Base-by-base conservation (phyloP, 495 filamentous ascomycete species). In the Parathielavia appendiculata region DNA sequence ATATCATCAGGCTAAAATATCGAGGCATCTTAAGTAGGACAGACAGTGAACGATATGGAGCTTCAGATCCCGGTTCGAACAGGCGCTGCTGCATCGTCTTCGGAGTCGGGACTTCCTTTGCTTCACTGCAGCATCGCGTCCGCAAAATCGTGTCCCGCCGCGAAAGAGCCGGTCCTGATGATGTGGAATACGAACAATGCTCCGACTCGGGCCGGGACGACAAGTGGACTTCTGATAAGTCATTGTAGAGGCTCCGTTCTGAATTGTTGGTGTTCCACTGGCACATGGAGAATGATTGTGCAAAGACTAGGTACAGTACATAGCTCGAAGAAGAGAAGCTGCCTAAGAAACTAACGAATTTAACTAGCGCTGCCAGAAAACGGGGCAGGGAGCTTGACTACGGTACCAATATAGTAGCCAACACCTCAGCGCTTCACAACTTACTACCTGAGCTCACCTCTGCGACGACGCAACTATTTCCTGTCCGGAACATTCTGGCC, bases 401-500 rank as follows among this genome's bases (percentile, higher is more conserved):
- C n/a, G n/a, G n/a, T n/a, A n/a, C n/a, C n/a, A n/a, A n/a, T n/a
- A n/a, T 30, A 3, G 26, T 6, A 30, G 26, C 3, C 26, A 30
- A 30, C 26, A n/a, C n/a, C n/a, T n/a, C n/a, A 30, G 26, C 2
- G 26, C 26, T 6, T 30, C 26, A 30, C 26, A 30, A 6, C 26
- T 6, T 30, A 30, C 6, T 30, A 30, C n/a, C n/a, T n/a, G 26
- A 6, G 26, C 2, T 6, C 2, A 30, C 26, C 26, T 30, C 3
- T 3, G 26, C 26, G 26, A 30, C 26, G 26, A 51, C 58, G 58
- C 58, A 60, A 60, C 51, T 51, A 51, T 55, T 60, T 55, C 58
- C 58, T 17, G 14, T 43, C 36, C 51, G 17, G 39, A 49, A 38
- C 20, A 22, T 30, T 30, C 26, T 30, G 26, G 26, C 26, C 26